Base-by-base conservation (phyloP, 2,329 filamentous ascomycete genomes). In the Aspergillus awamori region DNA sequence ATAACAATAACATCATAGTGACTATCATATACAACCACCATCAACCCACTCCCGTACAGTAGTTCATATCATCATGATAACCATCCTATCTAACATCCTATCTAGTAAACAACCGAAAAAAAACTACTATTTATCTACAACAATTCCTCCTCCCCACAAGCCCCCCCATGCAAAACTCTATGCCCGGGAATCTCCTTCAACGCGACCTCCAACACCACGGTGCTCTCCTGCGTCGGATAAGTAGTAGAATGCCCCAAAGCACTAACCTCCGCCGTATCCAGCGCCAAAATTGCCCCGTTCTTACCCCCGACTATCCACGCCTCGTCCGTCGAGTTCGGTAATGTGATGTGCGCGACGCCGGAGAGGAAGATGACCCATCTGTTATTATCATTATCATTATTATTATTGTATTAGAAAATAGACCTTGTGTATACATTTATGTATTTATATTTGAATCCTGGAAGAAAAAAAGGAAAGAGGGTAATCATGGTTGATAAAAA, bases 221-320 rank as follows among this genome's bases (percentile, higher is more conserved):
- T 81, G 41, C 72, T 69, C 30, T 77, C 72, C 17, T 65, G 62
- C 4, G 77, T 71, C 1, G 79, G 79, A 61, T 80, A 83, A 33
- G 62, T 62, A 2, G 81, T 80, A 3, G 66, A 64, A 69, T 83
- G 81, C 0, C 81, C 81, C 33, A 72, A 59, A 2, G 52, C 62
- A 57, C 78, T 80, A 3, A 78, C 74, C 48, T 77, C 76, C 2
- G 66, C 66, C 4, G 77, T 81, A 61, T 83, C 81, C 4, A 77
- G 73, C 0, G 77, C 80, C 8, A 81, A 71, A 36, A 82, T 72
- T 5, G 77, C 70, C 0, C 80, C 79, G 36, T 79, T 70, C 53
- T 74, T 74, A 1, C 80, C 80, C 7, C 80, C 80, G 1, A 65
- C 43, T 6, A 82, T 60, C 66, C 70, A 77, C 0, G 74, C 77